Conservation (phyloP, 2,329 filamentous ascomycete species). For the Coniella lustricola region DNA sequence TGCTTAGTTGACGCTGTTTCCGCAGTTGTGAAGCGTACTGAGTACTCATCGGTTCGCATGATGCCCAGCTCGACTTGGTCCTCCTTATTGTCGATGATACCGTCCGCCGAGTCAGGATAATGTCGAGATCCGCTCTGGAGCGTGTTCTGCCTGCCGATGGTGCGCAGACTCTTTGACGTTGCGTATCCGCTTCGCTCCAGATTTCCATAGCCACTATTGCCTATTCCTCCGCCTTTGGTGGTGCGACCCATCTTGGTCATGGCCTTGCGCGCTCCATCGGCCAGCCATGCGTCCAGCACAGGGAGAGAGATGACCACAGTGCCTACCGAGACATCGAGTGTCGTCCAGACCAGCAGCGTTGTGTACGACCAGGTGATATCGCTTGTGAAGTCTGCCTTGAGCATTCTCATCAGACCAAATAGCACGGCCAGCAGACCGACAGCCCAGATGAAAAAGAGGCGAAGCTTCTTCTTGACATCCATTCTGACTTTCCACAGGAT, state of each 20-base stretch:
- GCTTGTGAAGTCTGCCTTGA: constrained; percentile 17
- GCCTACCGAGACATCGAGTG: constrained; percentile 27
- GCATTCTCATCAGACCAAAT: constrained; percentile 24
- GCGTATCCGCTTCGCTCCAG: constrained; percentile 3
- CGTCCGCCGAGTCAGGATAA: background rate
- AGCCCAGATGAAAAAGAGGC: constrained; percentile 27
- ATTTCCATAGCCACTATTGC: constrained; percentile 8
- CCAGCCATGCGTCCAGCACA: constrained; percentile 22
- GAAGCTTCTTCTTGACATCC: constrained; percentile 23
- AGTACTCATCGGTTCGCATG: constrained; percentile 6
- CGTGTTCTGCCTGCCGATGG: background rate
- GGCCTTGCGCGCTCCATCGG: constrained; percentile 6
- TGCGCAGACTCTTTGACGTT: background rate
- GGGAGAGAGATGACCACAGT: constrained; percentile 28
- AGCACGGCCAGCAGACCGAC: constrained; percentile 26
- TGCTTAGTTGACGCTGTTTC: background rate
- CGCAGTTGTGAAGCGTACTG: constrained; percentile 1
- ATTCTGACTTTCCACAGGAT: constrained; percentile 29
- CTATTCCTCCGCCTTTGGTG: background rate
- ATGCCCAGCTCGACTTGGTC: background rate
- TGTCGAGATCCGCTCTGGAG: background rate
- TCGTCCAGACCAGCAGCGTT: constrained; percentile 24
- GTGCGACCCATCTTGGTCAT: constrained; percentile 6
- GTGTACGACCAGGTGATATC: constrained; percentile 23
- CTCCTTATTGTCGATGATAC: background rate